Percentiles rank a stretch among this genome's conserved stretches.
Evolutionary conservation across 2,329 filamentous ascomycete genomes (phyloP).

Genomic region (Ampelomyces quisqualis): DNA sequence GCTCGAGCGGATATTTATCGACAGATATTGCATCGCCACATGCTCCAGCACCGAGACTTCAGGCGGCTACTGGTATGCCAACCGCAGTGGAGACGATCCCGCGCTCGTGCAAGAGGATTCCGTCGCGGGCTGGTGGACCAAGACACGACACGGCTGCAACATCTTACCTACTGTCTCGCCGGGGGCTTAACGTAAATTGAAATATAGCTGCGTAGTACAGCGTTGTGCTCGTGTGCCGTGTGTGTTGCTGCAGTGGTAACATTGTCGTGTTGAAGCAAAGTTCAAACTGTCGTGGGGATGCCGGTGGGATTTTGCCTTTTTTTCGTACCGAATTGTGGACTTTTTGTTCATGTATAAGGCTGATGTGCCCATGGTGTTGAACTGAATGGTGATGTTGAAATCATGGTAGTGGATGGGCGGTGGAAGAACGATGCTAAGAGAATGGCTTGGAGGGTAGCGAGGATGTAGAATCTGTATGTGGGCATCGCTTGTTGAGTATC

Average conservation of each 20-base stretch:
- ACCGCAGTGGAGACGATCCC: conserved; percentile 20
- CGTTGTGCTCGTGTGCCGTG: conserved; percentile 46
- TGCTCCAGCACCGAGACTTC: conserved; percentile 23
- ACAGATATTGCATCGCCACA: conserved; percentile 31
- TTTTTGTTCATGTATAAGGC: conserved; percentile 30
- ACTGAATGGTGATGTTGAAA: conserved; percentile 6
- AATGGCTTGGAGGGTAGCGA: conserved; percentile 6
- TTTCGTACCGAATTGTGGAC: conserved; percentile 35
- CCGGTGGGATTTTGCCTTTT: conserved; percentile 21
- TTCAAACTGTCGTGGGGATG: neutral
- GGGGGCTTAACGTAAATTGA: no score
- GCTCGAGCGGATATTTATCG: conserved; percentile 26
- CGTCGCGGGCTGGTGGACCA: no score
- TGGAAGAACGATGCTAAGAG: conserved; percentile 7
- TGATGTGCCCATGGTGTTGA: conserved; percentile 34
- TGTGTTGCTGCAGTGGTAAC: conserved; percentile 40
- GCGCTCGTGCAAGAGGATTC: conserved; percentile 19
- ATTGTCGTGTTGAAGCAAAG: conserved; percentile 36
- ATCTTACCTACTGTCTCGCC: no score
- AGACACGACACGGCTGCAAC: no score
- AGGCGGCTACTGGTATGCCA: conserved; percentile 31
- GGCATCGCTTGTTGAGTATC: conserved; percentile 5
- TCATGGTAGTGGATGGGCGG: conserved; percentile 8
- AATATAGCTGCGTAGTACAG: conserved; percentile 45
- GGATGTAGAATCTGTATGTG: conserved; percentile 5